Conservation (phyloP, 768 basidiomycete species). For the Lentinula sp. region DNA sequence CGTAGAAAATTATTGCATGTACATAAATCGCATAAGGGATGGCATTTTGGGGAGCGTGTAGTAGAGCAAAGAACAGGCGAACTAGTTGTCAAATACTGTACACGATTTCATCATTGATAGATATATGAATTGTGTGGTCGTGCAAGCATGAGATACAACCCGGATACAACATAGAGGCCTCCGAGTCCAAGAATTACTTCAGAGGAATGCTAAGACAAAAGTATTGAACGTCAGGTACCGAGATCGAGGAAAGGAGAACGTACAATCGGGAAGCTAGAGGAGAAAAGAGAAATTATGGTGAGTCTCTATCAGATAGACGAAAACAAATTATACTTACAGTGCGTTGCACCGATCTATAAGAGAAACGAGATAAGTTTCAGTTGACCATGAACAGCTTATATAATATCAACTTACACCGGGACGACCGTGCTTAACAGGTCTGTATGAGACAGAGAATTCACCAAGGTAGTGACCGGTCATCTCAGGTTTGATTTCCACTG, state of each 20-base stretch:
- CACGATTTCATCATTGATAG: background rate
- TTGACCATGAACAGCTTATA: background rate
- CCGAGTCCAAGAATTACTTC: constrained; percentile 56
- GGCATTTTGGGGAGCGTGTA: background rate
- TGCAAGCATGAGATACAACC: background rate
- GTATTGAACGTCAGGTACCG: constrained; percentile 9
- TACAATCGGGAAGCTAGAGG: constrained; percentile 69
- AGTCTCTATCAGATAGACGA: constrained; percentile 6
- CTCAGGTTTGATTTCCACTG: constrained; percentile 99
- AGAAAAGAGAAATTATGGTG: background rate
- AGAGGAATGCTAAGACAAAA: constrained; percentile 70
- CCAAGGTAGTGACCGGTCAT: constrained; percentile 99
- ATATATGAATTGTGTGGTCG: background rate
- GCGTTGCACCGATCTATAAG: constrained; percentile 79
- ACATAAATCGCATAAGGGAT: background rate
- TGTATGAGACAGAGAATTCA: constrained; percentile 96
- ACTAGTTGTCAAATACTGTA: background rate
- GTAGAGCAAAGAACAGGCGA: background rate
- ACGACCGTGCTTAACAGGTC: constrained; percentile 99
- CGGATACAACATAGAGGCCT: background rate
- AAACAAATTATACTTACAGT: constrained; percentile 50
- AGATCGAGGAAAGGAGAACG: constrained; percentile 20
- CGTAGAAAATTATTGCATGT: too few species aligned
- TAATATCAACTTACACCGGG: constrained; percentile 81
- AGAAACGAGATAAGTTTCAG: constrained; percentile 10